These are phyloP conservation scores for Nemania bipapillata DNA, from an alignment of 2,329 filamentous ascomycete species.

Conservation along the genomic window DNA sequence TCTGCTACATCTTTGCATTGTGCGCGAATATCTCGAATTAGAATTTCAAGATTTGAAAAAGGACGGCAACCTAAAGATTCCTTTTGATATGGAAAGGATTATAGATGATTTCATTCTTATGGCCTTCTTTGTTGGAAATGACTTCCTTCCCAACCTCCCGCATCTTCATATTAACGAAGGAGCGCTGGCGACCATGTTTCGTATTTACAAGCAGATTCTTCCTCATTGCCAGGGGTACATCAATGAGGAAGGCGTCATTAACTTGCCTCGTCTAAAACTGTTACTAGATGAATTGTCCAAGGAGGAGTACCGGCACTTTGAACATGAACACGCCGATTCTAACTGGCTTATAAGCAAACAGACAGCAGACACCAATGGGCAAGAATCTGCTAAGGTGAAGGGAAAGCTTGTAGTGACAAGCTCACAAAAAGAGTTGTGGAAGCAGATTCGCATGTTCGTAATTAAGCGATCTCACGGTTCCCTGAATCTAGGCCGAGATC, in stretches of 20 bases:
- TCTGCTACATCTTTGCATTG: conserved; percentile 95
- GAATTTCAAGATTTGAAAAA: conserved; percentile 93
- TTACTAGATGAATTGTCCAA: conserved; percentile 86
- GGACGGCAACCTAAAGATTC: conserved; percentile 75
- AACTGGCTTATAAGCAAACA: conserved; percentile 93
- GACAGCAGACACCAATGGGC: conserved; percentile 73
- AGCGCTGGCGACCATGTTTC: conserved; percentile 95
- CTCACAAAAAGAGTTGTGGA: conserved; percentile 83
- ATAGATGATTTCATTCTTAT: conserved; percentile 99
- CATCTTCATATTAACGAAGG: conserved; percentile 98
- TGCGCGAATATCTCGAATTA: conserved; percentile 94
- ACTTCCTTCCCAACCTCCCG: conserved; percentile 96
- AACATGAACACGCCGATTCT: conserved; percentile 86
- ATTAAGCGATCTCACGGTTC: conserved; percentile 71
- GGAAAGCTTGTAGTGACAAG: conserved; percentile 79
- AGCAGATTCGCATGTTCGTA: conserved; percentile 83
- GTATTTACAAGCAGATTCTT: conserved; percentile 90
- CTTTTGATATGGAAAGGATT: conserved; percentile 92
- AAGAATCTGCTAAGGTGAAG: conserved; percentile 66
- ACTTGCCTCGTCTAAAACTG: conserved; percentile 79
- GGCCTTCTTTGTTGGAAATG: conserved; percentile 99
- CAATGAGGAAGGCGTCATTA: conserved; percentile 93
- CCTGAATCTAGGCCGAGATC: conserved; percentile 76
- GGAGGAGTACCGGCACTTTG: conserved; percentile 92
- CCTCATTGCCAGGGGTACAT: conserved; percentile 92